Evolutionary conservation across 805 yeast genomes (phyloP), one percentile per base, ranked within the genome.

Genomic region (Komagataella ulmi): DNA sequence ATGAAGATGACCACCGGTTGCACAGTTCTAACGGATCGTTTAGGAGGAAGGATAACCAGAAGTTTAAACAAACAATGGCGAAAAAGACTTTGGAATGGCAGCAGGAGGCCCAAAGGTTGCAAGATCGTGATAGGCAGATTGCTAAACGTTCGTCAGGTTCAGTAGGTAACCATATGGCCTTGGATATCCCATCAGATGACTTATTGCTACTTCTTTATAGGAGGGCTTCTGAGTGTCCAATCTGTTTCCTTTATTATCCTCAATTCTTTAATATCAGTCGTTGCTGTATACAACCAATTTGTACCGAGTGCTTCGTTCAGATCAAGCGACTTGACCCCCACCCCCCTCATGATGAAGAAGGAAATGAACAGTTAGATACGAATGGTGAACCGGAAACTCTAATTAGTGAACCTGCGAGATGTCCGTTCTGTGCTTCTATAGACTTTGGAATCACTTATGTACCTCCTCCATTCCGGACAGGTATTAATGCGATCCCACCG

Each of bases 251-350:
- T 7, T 87, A 76, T 62, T 89, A 83, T 65, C 97, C 98, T 1
- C 73, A 77, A 24, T 77, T 80, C 58, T 66, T 90, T 55, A 93
- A 93, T 67, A 65, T 76, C 51, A 83, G 96, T 7, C 74, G 95
- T 47, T 91, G 99, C 65, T 91, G 99, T 65, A 77, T 78, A 49
- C 98, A 91, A 64, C 90, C 95, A 1, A 89, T 91, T 18, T 93
- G 99, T 67, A 77, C 96, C 1, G 98, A 91, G 67, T 91, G 99
- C 63, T 93, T 91, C 75, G 97, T 91, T 8, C 97, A 91, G 65
- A 89, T 91, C 63, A 88, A 87, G 65, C 76, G 99, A 50, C 69
- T 81, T 40, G 95, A 88, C 8, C 98, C 99, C 0, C 98, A 91
- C 67, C 88, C 89, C 40, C 96, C 97, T 1, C 95, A 88, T 61